Base-by-base conservation (phyloP, 2,329 filamentous ascomycete species). In the Bisporella sp. region DNA sequence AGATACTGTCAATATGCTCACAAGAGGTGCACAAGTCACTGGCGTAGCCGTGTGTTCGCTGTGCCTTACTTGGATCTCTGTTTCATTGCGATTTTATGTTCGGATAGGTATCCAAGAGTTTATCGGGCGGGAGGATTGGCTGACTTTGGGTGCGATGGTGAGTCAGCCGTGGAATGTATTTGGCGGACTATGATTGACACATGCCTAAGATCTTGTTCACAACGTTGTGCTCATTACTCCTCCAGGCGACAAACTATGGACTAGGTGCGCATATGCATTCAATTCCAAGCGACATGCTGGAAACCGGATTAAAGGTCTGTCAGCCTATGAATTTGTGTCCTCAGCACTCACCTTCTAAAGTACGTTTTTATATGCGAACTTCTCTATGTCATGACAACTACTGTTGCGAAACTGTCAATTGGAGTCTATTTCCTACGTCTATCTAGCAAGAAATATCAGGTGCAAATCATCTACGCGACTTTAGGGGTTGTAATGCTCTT, bases 31-130 rank as follows among this genome's bases (percentile, higher is more conserved):
- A 11, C 59, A 63, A 45, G 59, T 64, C 32, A 64, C 61, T 4
- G 62, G 62, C 21, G 60, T 64, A 39, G 61, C 58, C 2, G 57
- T 62, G 35, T 62, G 64, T 13, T 68, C 72, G 32, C 41, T 73
- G 13, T 51, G 62, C 6, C 37, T 73, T 6, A 65, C 66, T 2
- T 65, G 68, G 49, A 54, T 66, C 32, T 58, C 60, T 3, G 55
- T 60, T 8, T 32, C 46, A 13, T 51, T 66, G 33, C 59, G 64
- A 47, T 54, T 60, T 41, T 64, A 64, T 50, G 60, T 63, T 13
- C 54, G 63, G n/a, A 42, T 57, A 7, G 41, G 52, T 6, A 58
- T 65, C 33, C 49, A 62, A 39, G 63, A 61, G 52, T 62, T 60
- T 43, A 48, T 65, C 31, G 63, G 64, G 3, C 50, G 56, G 11